A percentile compares a stretch with the other conserved stretches of the same genome.
Evolutionary conservation across 2,329 filamentous ascomycete species (phyloP).

Genomic region (Diaporthe helianthi): DNA sequence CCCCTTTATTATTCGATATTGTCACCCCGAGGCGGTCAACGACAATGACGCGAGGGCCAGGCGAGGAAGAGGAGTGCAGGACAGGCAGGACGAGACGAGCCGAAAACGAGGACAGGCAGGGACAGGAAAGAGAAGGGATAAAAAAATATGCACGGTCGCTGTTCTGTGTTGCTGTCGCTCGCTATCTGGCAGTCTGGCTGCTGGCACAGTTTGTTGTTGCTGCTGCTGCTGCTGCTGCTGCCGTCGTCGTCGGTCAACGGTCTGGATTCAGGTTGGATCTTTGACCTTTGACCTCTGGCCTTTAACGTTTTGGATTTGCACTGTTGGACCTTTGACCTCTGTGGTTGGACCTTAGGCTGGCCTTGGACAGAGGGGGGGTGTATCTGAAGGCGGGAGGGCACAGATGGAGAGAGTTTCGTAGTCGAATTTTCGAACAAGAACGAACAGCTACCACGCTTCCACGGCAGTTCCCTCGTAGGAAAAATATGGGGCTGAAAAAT

Average conservation of each 20-base stretch:
- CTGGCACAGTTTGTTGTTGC: background rate
- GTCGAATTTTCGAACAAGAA: slow-evolving; percentile 28
- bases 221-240: background rate
- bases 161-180: background rate
- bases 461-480: slow-evolving; percentile 21
- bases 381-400: background rate
- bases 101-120: slow-evolving; percentile 2
- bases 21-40: slow-evolving; percentile 36
- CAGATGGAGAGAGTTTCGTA: slow-evolving; percentile 2
- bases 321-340: background rate
- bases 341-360: background rate
- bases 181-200: background rate
- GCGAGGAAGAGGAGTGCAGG: slow-evolving; percentile 8
- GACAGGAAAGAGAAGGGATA: background rate
- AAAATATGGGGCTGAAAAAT: slow-evolving; percentile 36
- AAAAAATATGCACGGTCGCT: background rate
- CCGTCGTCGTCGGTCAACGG: slow-evolving; percentile 1
- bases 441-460: slow-evolving; percentile 18
- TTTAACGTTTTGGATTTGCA: background rate
- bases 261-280: background rate
- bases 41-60: slow-evolving; percentile 32
- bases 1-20: slow-evolving; percentile 36
- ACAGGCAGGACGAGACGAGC: slow-evolving; percentile 8
- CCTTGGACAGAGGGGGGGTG: background rate
- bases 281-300: no score